phyloP scores from a whole-genome alignment of 179 eudicot genomes.

The Corrigiola litoralis region DNA sequence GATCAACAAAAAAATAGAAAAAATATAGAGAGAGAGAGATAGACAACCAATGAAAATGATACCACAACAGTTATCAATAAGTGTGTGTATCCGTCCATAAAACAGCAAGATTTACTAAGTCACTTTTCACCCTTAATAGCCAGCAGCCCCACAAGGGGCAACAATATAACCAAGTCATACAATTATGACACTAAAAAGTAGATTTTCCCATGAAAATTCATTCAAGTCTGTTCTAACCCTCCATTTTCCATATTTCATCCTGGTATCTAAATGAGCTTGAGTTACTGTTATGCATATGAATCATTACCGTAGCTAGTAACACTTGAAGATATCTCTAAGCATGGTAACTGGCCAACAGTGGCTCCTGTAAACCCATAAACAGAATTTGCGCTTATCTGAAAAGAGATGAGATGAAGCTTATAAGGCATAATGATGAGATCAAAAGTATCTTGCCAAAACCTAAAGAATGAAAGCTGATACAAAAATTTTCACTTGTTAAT shows the following conservation, averaged over 20 bases:
- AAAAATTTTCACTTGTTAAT: no score
- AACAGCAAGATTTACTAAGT: not conserved
- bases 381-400: conserved; percentile 99
- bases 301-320: conserved; percentile 97
- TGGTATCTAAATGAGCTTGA: not conserved
- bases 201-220: not conserved
- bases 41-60: no score
- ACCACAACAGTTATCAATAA: no score
- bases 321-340: conserved; percentile 97
- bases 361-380: conserved; percentile 99
- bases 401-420: conserved; percentile 16
- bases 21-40: no score
- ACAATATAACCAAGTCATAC: no score
- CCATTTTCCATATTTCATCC: not conserved
- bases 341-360: conserved; percentile 89
- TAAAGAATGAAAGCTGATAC: not conserved
- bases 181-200: not conserved
- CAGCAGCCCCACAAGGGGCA: no score
- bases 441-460: not conserved
- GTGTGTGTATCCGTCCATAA: no score
- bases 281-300: not conserved
- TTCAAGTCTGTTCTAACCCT: not conserved
- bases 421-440: not conserved
- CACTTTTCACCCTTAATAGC: not conserved
- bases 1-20: no score